phyloP scores from a whole-genome alignment of 306 rosid genomes.

The Luffa aegyptiaca region DNA sequence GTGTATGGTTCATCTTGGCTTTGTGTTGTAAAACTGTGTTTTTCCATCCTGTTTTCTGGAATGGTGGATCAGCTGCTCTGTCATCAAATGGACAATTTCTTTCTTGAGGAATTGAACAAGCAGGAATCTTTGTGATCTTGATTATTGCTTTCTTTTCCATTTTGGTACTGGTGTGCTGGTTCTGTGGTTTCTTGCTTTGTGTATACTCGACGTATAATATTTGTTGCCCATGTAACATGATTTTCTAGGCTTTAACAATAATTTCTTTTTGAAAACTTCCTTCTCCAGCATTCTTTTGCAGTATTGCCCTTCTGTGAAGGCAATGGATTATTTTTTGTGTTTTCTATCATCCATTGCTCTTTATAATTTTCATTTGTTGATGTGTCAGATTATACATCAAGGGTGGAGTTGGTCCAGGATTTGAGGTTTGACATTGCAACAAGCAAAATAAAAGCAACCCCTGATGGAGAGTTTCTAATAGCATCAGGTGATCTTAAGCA shows the following conservation, averaged over 20 bases:
- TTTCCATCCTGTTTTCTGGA: not conserved
- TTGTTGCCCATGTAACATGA: not conserved
- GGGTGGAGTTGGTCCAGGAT: constrained; percentile 62
- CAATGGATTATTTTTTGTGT: not conserved
- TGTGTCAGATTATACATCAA: constrained; percentile 51
- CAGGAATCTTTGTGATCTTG: not conserved
- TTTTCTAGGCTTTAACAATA: not conserved
- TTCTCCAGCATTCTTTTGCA: not conserved
- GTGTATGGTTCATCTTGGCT: not conserved
- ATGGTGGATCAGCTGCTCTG: not conserved
- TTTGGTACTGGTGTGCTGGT: not conserved
- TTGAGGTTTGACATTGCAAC: constrained; percentile 76
- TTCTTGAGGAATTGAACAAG: not conserved
- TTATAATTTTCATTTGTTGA: not conserved
- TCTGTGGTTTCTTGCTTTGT: not conserved
- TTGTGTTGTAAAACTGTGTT: not conserved
- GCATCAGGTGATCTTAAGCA: constrained; percentile 55
- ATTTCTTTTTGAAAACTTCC: not conserved
- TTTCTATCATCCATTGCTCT: not conserved
- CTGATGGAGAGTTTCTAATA: constrained; percentile 69
- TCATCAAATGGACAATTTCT: not conserved
- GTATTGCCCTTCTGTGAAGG: not conserved
- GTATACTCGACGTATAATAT: not conserved
- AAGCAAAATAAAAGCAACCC: constrained; percentile 74
- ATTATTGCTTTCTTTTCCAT: not conserved